Base-by-base conservation (phyloP, 2,329 filamentous ascomycete species). In the Beauveria brongniartii region DNA sequence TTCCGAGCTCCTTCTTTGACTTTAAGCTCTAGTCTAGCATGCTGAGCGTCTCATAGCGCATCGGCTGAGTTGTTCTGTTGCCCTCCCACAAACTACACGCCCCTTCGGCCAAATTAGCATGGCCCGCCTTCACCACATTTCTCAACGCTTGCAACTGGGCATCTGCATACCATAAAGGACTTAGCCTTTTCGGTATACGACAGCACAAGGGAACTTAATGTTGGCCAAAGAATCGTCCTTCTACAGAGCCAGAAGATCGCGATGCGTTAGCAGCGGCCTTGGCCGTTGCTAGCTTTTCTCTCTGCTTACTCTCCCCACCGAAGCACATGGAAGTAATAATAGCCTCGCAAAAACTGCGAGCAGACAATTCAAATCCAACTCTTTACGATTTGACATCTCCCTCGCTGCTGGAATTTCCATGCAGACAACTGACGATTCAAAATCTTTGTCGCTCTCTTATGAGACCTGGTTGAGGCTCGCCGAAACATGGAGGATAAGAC, bases 281-380 rank as follows among this genome's bases (percentile, higher is more conserved):
- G 16, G 37, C 22, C 18, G 46, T 51, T 58, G 55, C 55, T 58
- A 58, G 34, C 26, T 58, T 58, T 44, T 56, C 43, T 50, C 34
- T 58, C 55, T 28, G 55, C 55, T 51, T 51, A 58, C 55, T 51
- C 47, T 26, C 55, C 44, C 46, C 55, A 50, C 55, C 34, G 14
- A 9, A 18, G 4, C 22, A 30, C 34, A 34, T 26, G 30, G 44
- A 16, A 48, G n/a, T 20, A 48, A 37, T 14, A 12, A 5, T 14
- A 14, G 44, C 44, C 28, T 56, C 28, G 51, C 20, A 9, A 54
- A 9, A 26, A 40, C n/a, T 24, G 28, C 43, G 41, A 44, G 28
- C n/a, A 40, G 30, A 24, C 14, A 8, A 37, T 18, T 26, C 12
- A 26, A n/a, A 26, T 26, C 6, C 43, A 20, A 22, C 24, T 40